Conservation (phyloP, 768 basidiomycete species). For the Sistotremastrum suecicum region DNA sequence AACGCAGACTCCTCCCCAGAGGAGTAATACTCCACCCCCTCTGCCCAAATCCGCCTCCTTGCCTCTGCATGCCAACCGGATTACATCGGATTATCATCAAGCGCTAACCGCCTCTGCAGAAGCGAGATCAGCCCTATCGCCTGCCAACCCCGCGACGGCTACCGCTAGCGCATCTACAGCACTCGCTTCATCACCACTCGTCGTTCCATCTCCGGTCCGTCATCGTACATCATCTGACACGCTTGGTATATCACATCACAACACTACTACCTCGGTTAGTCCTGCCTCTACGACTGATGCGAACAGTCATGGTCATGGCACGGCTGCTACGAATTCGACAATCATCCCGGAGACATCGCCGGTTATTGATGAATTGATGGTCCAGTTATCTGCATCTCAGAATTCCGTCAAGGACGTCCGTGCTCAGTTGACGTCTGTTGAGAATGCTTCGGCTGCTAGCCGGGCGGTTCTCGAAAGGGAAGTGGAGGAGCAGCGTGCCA, state of each 20-base stretch:
- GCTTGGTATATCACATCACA: conserved; percentile 12
- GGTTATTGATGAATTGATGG: conserved; percentile 57
- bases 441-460: conserved; percentile 39
- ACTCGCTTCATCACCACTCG: not conserved
- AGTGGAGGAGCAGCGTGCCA: conserved; percentile 55
- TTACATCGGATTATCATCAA: not conserved
- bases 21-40: conserved; percentile 70
- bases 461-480: conserved; percentile 56
- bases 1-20: conserved; percentile 12
- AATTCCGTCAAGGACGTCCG: conserved; percentile 53
- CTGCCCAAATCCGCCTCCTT: conserved; percentile 71
- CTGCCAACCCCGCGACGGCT: not conserved
- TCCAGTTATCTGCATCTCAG: conserved; percentile 54
- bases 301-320: conserved; percentile 13
- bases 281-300: conserved; percentile 7
- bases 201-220: conserved; percentile 5
- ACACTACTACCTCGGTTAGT: conserved; percentile 6
- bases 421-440: conserved; percentile 50
- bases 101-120: conserved; percentile 13
- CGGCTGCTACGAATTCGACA: conserved; percentile 13
- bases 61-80: conserved; percentile 54
- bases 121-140: not conserved
- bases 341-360: conserved; percentile 45
- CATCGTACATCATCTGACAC: conserved; percentile 24
- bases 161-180: not conserved